phyloP scores from a whole-genome alignment of 148 eudicot species.

The Rhododendron kiyosumense region DNA sequence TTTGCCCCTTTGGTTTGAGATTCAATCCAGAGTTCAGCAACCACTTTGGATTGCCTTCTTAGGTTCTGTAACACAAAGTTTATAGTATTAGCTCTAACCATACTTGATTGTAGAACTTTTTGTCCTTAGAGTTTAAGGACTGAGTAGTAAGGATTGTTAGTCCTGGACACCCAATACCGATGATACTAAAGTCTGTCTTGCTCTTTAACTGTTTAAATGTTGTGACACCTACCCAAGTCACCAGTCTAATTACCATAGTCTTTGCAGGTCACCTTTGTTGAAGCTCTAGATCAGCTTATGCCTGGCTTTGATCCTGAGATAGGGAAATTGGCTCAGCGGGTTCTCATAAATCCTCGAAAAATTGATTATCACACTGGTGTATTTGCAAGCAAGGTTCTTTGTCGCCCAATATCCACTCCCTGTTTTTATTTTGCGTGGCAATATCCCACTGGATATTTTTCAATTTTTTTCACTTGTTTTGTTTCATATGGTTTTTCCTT shows the following conservation, averaged over 20 bases:
- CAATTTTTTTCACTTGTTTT: not conserved
- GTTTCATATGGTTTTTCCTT: not conserved
- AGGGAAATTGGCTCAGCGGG: slow-evolving; percentile 93
- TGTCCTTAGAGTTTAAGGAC: not conserved
- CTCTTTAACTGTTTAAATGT: not conserved
- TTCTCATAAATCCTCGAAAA: slow-evolving; percentile 91
- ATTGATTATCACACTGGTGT: slow-evolving; percentile 98
- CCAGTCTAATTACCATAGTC: slow-evolving; percentile 7
- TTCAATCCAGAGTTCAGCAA: not conserved
- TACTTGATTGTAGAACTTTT: not conserved
- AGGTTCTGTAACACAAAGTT: not conserved
- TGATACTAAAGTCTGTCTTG: not conserved
- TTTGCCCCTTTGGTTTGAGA: not conserved
- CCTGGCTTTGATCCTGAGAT: slow-evolving; percentile 99
- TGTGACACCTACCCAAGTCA: not conserved
- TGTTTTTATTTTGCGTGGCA: slow-evolving; percentile 3
- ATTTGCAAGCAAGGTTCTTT: slow-evolving; percentile 91
- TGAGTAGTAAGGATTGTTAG: not conserved
- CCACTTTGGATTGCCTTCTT: not conserved
- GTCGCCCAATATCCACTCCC: not conserved
- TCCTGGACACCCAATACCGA: not conserved
- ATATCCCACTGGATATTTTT: not conserved
- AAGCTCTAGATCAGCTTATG: slow-evolving; percentile 98
- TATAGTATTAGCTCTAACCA: not conserved
- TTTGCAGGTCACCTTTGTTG: slow-evolving; percentile 89